Percentiles rank a stretch among this genome's conserved stretches.
Conservation (phyloP, 257 asterid genomes). For the Primulina huaijiensis region DNA sequence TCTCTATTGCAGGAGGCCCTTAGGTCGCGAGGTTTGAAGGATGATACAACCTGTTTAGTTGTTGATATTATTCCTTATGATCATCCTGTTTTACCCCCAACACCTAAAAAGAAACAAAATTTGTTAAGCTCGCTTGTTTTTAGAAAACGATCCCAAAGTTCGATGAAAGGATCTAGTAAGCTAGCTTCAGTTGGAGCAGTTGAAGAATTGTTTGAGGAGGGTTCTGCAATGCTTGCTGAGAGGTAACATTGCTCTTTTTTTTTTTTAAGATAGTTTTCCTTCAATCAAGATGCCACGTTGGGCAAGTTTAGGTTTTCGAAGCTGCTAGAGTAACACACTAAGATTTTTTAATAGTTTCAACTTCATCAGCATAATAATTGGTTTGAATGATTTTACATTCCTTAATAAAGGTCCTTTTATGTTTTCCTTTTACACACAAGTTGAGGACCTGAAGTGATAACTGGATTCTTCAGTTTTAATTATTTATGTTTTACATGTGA, state of each 20-base stretch:
- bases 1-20: constrained; percentile 80
- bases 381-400: neutral
- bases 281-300: neutral
- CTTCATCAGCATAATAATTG: neutral
- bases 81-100: constrained; percentile 66
- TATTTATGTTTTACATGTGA: neutral
- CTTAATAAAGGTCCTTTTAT: neutral
- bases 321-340: neutral
- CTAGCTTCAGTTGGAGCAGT: constrained; percentile 93
- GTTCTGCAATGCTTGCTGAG: constrained; percentile 98
- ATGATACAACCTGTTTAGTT: constrained; percentile 98
- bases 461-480: too few species aligned
- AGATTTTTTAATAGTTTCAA: neutral
- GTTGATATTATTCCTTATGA: constrained; percentile 97
- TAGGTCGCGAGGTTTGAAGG: constrained; percentile 95
- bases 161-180: constrained; percentile 60
- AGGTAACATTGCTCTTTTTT: constrained; percentile 42
- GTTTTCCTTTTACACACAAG: neutral
- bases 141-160: constrained; percentile 53
- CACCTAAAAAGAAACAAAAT: constrained; percentile 70
- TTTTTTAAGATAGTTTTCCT: neutral
- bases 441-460: too few species aligned
- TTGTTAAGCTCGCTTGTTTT: constrained; percentile 62
- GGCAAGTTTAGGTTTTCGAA: neutral
- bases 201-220: constrained; percentile 97